Percentiles rank a stretch among this genome's conserved stretches.
Conservation (phyloP, 164 flowering plant species). For the Aristolochia contorta region DNA sequence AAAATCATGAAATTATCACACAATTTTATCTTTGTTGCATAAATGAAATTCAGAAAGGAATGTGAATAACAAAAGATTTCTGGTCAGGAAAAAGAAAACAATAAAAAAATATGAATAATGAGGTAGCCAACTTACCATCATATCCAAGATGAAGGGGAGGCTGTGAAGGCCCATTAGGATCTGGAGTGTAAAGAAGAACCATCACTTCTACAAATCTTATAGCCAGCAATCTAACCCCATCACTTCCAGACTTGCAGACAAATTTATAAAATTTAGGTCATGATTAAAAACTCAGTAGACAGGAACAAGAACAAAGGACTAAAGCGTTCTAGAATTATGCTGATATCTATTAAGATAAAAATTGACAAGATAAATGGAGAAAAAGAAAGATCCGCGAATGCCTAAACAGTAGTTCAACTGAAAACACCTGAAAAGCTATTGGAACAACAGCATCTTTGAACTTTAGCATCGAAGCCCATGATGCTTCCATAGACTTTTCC, state of each 20-base stretch:
- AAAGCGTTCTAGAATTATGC: background rate
- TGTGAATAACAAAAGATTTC: background rate
- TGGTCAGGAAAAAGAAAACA: too few species aligned
- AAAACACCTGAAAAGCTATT: conserved; percentile 69
- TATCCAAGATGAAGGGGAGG: conserved; percentile 34
- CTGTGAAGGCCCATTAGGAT: conserved; percentile 67
- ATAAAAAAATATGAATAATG: too few species aligned
- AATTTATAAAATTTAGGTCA: background rate
- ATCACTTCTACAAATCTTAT: conserved; percentile 76
- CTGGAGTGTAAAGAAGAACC: conserved; percentile 84
- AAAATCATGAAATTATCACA: background rate
- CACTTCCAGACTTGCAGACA: conserved; percentile 49
- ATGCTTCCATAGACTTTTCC: conserved; percentile 48
- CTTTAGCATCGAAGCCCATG: conserved; percentile 77
- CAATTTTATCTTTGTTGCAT: background rate
- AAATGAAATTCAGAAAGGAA: background rate
- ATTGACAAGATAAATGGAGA: background rate
- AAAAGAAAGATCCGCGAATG: background rate
- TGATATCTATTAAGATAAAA: background rate
- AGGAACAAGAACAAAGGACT: background rate
- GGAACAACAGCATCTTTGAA: conserved; percentile 68
- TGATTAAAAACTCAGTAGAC: background rate
- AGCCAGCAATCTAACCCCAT: conserved; percentile 64
- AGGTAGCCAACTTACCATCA: conserved; percentile 39
- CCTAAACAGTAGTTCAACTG: background rate